Evolutionary conservation across 2,329 filamentous ascomycete genomes (phyloP), one percentile per base, ranked within the genome.

Genomic region (Penicillium verrucosum): DNA sequence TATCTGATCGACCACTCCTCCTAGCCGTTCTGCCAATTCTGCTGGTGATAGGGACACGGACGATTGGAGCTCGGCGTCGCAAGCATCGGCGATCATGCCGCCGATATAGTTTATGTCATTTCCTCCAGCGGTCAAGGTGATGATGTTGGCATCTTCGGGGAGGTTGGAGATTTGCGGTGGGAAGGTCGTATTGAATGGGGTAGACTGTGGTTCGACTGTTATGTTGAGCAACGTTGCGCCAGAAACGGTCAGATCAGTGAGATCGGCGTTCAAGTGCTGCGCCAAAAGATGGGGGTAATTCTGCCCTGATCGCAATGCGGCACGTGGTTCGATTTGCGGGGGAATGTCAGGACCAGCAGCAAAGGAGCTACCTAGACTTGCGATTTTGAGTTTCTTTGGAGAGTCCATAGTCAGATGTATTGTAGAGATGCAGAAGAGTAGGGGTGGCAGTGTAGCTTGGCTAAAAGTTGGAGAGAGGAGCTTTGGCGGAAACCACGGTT

Each of bases 61-160:
- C 5, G 25, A 29, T 32, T 48, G 42, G 4, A 45, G 34, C 30
- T 48, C 51, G 1, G 46, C 49, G 10, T 32, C 29, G n/a, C 40
- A 54, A 38, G 56, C 53, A 32, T 62, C 60, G 12, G 43, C 49
- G 0, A 62, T 54, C 48, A 62, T 60, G 38, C 54, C 49, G 11
- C 58, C 58, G 14, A 62, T 62, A 29, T 62, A 62, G n/a, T 55
- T 56, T 32, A 62, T 52, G 27, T 60, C 58, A 34, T 62, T 62
- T 14, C 60, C 58, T 18, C 60, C 60, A 18, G 55, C 60, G 5
- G 60, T 62, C 38, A 62, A n/a, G 16, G 58, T 60, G 18, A 62
- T 51, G 30, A 60, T 59, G 43, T 62, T 42, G 6, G 53, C 56
- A 32, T 62, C 53, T 25, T 44, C 44, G 46, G 58, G 60, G 8